A percentile compares a stretch with the other conserved stretches of the same genome.
phyloP scores from a whole-genome alignment of 108 stramenopile species.

The Chaetoceros muelleri region DNA sequence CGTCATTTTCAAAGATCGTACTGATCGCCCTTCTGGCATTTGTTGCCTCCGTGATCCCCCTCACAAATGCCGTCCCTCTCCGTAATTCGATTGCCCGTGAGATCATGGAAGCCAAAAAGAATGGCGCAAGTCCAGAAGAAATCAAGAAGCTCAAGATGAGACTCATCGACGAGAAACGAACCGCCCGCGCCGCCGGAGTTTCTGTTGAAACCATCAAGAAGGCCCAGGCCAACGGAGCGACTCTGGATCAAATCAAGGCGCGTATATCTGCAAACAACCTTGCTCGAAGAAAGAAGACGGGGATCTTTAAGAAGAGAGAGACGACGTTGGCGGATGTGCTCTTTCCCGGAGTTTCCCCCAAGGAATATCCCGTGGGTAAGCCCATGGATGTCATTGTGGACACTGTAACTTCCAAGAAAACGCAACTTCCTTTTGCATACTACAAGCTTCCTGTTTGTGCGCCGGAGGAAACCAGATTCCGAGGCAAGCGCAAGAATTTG shows the following conservation, averaged over 20 bases:
- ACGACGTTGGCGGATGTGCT: constrained; percentile 51
- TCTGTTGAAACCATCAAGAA: not conserved
- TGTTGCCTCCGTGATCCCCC: not conserved
- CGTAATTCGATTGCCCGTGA: not conserved
- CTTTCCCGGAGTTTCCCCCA: constrained; percentile 70
- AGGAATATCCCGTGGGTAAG: constrained; percentile 39
- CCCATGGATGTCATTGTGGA: constrained; percentile 60
- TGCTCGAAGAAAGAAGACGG: constrained; percentile 66
- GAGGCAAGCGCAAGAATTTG: constrained; percentile 17
- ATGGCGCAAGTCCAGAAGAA: not conserved
- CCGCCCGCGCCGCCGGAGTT: not conserved
- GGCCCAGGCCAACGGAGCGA: not conserved
- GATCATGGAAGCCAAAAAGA: not conserved
- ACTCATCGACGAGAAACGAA: not conserved
- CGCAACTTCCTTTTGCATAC: constrained; percentile 90
- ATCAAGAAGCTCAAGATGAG: not conserved
- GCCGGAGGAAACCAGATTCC: not conserved
- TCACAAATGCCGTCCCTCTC: not conserved
- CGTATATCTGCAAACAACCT: constrained; percentile 1
- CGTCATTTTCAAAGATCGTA: no score
- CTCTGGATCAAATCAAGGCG: not conserved
- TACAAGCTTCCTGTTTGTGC: constrained; percentile 89
- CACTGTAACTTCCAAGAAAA: constrained; percentile 60
- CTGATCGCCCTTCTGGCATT: not conserved
- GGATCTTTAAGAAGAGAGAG: constrained; percentile 44